phyloP scores from a whole-genome alignment of 768 basidiomycete genomes.

The Harrya chromipes region DNA sequence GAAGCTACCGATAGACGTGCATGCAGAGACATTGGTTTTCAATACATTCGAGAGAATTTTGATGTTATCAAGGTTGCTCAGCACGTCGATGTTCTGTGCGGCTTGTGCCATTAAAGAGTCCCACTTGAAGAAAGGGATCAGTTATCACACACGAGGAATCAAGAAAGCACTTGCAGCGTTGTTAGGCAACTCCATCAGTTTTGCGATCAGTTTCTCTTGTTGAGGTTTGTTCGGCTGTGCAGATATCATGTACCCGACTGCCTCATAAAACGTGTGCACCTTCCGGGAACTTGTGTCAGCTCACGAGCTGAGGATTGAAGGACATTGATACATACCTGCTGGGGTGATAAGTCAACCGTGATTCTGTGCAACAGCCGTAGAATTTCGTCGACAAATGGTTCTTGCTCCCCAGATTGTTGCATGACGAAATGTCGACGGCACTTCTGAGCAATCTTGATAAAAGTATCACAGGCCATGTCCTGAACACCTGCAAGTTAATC shows the following conservation, averaged over 20 bases:
- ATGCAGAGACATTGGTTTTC: conserved; percentile 98
- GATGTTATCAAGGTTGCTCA: conserved; percentile 89
- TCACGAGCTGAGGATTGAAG: not conserved
- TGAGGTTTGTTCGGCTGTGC: conserved; percentile 97
- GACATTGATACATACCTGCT: conserved; percentile 47
- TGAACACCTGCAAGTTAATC: conserved; percentile 70
- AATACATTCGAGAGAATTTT: conserved; percentile 95
- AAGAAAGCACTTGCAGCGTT: conserved; percentile 67
- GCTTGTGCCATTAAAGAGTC: conserved; percentile 97
- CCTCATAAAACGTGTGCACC: conserved; percentile 98
- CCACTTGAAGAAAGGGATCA: conserved; percentile 59
- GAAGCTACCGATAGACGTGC: conserved; percentile 94
- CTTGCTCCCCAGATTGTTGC: conserved; percentile 95
- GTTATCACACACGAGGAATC: not conserved
- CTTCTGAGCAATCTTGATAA: conserved; percentile 99
- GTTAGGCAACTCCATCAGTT: conserved; percentile 96
- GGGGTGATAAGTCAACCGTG: conserved; percentile 90
- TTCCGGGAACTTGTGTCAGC: conserved; percentile 19
- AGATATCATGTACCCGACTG: conserved; percentile 98
- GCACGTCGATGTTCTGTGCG: conserved; percentile 85
- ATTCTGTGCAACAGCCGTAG: conserved; percentile 87
- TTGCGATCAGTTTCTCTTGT: conserved; percentile 92
- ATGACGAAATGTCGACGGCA: conserved; percentile 97
- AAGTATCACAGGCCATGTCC: conserved; percentile 99
- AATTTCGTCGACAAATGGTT: conserved; percentile 98